These are phyloP conservation scores for Aspergillus carbonarius DNA, from an alignment of 2,329 filamentous ascomycete species.

Conservation along the genomic window DNA sequence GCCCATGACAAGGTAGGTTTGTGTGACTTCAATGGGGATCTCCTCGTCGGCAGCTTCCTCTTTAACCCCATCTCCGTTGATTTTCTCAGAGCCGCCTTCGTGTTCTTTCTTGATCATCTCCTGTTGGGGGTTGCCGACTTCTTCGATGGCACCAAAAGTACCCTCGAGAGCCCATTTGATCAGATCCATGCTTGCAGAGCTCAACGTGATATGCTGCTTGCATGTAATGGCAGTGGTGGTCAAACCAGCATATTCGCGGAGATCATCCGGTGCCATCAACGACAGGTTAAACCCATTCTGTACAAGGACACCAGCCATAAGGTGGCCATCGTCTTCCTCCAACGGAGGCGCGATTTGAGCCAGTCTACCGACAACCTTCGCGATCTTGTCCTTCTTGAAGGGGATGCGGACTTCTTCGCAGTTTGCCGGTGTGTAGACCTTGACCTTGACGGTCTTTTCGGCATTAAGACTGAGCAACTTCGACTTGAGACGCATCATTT, in stretches of 20 bases:
- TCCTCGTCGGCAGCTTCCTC: constrained; percentile 49
- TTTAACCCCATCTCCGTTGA: constrained; percentile 41
- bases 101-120: constrained; percentile 25
- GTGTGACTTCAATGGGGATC: constrained; percentile 36
- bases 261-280: constrained; percentile 92
- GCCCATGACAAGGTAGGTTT: constrained; percentile 74
- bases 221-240: constrained; percentile 93
- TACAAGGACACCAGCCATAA: constrained; percentile 88
- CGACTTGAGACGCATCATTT: constrained; percentile 96
- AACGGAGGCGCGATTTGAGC: constrained; percentile 73
- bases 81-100: constrained; percentile 25
- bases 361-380: constrained; percentile 92
- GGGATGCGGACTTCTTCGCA: constrained; percentile 93
- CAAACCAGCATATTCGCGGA: constrained; percentile 93
- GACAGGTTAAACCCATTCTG: constrained; percentile 98
- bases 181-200: constrained; percentile 83
- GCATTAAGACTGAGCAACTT: constrained; percentile 91
- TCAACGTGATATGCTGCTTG: constrained; percentile 84
- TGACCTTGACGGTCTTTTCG: constrained; percentile 75
- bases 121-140: constrained; percentile 32
- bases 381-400: constrained; percentile 91
- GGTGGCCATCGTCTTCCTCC: constrained; percentile 48
- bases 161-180: constrained; percentile 93
- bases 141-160: constrained; percentile 83
- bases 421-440: constrained; percentile 91